Evolutionary conservation across 225 moss, liverwort and hornwort genomes (phyloP).

Genomic region (Pleurozium schreberi): DNA sequence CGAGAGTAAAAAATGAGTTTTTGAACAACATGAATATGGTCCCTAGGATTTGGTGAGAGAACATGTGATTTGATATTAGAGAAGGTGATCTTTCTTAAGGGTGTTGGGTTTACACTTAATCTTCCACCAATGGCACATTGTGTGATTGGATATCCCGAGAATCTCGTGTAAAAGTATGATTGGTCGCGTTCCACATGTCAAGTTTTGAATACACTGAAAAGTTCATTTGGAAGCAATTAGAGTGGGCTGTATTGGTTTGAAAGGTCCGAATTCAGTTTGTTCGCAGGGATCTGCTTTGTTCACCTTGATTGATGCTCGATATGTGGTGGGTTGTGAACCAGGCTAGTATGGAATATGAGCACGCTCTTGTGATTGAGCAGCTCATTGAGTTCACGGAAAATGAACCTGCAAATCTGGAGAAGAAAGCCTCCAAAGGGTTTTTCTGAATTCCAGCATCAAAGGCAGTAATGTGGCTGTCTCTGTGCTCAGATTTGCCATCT

Average conservation of each 20-base stretch:
- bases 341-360: conserved; percentile 61
- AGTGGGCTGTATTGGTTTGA: not conserved
- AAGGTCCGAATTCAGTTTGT: not conserved
- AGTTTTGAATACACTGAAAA: not conserved
- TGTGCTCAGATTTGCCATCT: not conserved
- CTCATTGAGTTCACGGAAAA: conserved; percentile 77
- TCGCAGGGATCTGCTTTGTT: not conserved
- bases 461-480: not conserved
- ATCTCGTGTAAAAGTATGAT: not conserved
- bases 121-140: not conserved
- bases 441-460: not conserved
- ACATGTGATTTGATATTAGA: not conserved
- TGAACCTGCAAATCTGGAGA: conserved; percentile 36
- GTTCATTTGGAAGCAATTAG: not conserved
- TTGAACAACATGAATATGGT: not conserved
- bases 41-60: not conserved
- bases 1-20: not conserved
- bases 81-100: not conserved
- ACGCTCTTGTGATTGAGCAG: conserved; percentile 84
- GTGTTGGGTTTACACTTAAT: not conserved
- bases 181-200: not conserved
- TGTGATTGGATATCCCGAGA: too few relatives aligned
- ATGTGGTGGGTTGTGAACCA: not conserved
- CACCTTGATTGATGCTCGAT: not conserved
- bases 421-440: conserved; percentile 7